Conservation (phyloP, 306 rosid genomes). For the Quercus agrifolia region DNA sequence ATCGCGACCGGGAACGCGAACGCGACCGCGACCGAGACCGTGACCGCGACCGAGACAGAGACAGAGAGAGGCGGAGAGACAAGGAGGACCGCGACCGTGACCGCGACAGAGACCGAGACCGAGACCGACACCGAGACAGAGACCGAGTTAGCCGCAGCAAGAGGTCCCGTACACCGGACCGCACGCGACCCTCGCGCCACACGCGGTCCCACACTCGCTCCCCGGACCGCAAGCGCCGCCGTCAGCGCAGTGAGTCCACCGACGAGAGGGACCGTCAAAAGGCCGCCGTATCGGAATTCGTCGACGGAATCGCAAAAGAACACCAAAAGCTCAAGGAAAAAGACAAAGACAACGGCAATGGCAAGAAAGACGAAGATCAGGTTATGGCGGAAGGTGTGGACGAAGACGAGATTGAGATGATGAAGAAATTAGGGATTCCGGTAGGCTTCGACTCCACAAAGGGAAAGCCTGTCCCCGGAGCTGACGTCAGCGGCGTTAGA, state of each 20-base stretch:
- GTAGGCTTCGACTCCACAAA: constrained; percentile 83
- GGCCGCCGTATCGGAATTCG: constrained; percentile 73
- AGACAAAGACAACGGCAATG: constrained; percentile 8
- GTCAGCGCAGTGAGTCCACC: constrained; percentile 55
- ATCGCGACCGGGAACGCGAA: constrained; percentile 36
- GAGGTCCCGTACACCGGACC: constrained; percentile 78
- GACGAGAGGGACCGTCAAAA: constrained; percentile 64
- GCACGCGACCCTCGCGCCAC: constrained; percentile 59
- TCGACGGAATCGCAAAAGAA: constrained; percentile 70
- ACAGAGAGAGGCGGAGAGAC: constrained; percentile 42
- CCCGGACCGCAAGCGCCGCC: constrained; percentile 49
- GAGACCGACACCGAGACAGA: constrained; percentile 36
- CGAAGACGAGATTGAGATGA: constrained; percentile 90
- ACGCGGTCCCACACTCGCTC: constrained; percentile 72
- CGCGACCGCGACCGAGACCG: constrained; percentile 36
- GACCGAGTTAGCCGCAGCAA: constrained; percentile 63
- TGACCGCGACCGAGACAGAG: constrained; percentile 40
- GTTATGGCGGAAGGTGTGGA: constrained; percentile 26
- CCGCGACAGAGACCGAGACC: constrained; percentile 41
- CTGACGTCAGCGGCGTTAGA: constrained; percentile 85
- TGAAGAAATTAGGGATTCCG: constrained; percentile 93
- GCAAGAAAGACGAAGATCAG: constrained; percentile 21
- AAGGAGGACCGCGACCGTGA: constrained; percentile 35
- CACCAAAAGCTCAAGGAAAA: constrained; percentile 45
- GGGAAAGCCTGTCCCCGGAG: constrained; percentile 85